Conservation (phyloP, 2,329 filamentous ascomycete genomes). For the Epichloe amarillans region DNA sequence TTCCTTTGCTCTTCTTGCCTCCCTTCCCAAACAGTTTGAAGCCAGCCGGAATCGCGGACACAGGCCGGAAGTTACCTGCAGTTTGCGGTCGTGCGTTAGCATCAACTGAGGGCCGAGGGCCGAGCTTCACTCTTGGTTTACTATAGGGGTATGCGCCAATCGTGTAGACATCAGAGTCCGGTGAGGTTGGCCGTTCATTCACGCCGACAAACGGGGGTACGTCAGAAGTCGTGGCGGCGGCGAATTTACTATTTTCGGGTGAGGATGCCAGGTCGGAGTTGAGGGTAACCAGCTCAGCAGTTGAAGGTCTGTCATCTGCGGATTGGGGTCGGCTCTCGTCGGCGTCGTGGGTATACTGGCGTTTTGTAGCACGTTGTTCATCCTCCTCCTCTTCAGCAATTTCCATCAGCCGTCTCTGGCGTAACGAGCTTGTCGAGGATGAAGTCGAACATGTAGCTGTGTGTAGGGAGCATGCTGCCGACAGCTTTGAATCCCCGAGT, state of each 20-base stretch:
- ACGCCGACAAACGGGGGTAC: slow-evolving; percentile 38
- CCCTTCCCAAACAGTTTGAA: slow-evolving; percentile 55
- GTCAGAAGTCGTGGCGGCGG: slow-evolving; percentile 31
- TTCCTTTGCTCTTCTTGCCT: slow-evolving; percentile 31
- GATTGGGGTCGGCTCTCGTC: slow-evolving; percentile 16
- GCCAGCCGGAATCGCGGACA: slow-evolving; percentile 70
- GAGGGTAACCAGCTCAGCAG: slow-evolving; percentile 29
- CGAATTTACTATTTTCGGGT: slow-evolving; percentile 37
- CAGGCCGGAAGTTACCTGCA: slow-evolving; percentile 52
- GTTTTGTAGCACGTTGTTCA: slow-evolving; percentile 43
- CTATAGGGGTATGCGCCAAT: slow-evolving; percentile 31
- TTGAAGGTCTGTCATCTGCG: slow-evolving; percentile 13
- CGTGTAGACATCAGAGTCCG: slow-evolving; percentile 36
- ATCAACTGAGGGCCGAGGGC: slow-evolving; percentile 67
- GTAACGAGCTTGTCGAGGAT: slow-evolving; percentile 70
- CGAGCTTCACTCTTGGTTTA: slow-evolving; percentile 80
- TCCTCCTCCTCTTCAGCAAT: slow-evolving; percentile 92
- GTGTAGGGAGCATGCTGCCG: slow-evolving; percentile 78
- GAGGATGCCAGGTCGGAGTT: slow-evolving; percentile 37
- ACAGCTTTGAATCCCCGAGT: slow-evolving; percentile 76
- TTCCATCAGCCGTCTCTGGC: slow-evolving; percentile 68
- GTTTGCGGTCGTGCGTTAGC: slow-evolving; percentile 46
- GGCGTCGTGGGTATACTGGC: slow-evolving; percentile 41
- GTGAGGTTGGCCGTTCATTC: slow-evolving; percentile 30
- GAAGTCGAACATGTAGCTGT: slow-evolving; percentile 75